These are phyloP conservation scores for Gynochthodes officinalis DNA, from an alignment of 257 asterid genomes.

Conservation along the genomic window DNA sequence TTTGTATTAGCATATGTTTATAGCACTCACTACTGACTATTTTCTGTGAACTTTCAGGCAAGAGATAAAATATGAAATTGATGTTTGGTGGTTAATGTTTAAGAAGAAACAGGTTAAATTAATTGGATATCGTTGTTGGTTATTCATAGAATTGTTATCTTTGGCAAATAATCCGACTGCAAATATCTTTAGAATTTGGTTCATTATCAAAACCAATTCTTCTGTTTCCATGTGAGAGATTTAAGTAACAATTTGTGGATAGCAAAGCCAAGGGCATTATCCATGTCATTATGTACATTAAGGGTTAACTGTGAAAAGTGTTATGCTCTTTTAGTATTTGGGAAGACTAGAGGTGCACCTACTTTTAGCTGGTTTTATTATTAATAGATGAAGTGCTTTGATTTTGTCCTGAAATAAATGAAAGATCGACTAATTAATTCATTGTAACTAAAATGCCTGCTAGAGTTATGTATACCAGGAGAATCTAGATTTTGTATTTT, in stretches of 20 bases:
- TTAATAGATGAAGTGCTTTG: neutral
- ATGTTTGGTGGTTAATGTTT: neutral
- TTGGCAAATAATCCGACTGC: neutral
- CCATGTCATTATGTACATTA: neutral
- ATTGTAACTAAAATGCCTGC: neutral
- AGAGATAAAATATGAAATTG: neutral
- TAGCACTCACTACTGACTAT: neutral
- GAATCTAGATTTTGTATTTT: neutral
- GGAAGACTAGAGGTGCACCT: neutral
- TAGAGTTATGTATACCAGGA: neutral
- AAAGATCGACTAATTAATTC: neutral
- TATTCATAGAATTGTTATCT: neutral
- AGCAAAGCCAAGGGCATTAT: neutral
- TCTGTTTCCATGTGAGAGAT: neutral
- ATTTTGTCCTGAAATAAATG: neutral
- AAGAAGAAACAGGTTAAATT: neutral
- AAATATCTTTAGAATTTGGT: neutral
- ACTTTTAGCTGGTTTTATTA: neutral
- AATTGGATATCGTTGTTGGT: neutral
- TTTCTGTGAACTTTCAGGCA: neutral
- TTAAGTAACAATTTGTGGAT: neutral
- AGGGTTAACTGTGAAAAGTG: neutral
- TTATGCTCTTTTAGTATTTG: neutral
- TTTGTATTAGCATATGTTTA: neutral
- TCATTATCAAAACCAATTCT: neutral